These are phyloP conservation scores for Penicillium sp. DNA, from an alignment of 2,329 filamentous ascomycete species.

Conservation along the genomic window DNA sequence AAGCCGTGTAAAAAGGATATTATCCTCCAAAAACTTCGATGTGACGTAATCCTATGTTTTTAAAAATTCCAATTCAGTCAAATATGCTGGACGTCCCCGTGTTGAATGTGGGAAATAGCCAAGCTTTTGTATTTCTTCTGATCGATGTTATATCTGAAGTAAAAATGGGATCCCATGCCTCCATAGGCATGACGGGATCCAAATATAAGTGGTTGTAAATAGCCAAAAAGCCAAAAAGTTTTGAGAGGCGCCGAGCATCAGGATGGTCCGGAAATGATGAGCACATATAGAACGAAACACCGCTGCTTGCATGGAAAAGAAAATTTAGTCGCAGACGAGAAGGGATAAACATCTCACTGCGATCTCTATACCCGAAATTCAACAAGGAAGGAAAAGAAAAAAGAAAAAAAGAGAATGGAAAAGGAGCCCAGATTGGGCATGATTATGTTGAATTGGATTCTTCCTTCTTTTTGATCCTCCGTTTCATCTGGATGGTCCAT, in stretches of 20 bases:
- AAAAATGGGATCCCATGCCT: background rate
- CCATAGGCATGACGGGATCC: background rate
- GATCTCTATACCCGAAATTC: conserved; percentile 16
- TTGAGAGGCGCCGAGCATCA: background rate
- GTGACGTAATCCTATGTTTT: background rate
- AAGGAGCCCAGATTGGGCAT: conserved; percentile 2
- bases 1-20: too few species aligned
- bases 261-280: background rate
- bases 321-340: background rate
- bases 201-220: background rate
- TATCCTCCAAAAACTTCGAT: too few species aligned
- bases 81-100: conserved; percentile 7
- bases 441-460: conserved; percentile 25
- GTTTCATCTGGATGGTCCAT: conserved; percentile 9
- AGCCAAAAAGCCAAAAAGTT: background rate
- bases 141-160: conserved; percentile 6
- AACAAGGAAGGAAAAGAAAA: background rate
- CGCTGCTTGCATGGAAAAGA: conserved; percentile 6
- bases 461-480: conserved; percentile 12
- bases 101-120: conserved; percentile 25
- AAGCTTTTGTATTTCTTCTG: conserved; percentile 1
- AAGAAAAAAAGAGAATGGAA: conserved; percentile 5
- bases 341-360: conserved; percentile 4
- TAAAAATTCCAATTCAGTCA: background rate
- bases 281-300: conserved; percentile 1